These are phyloP conservation scores for Diaporthe amygdali DNA, from an alignment of 2,329 filamentous ascomycete genomes.

Conservation along the genomic window DNA sequence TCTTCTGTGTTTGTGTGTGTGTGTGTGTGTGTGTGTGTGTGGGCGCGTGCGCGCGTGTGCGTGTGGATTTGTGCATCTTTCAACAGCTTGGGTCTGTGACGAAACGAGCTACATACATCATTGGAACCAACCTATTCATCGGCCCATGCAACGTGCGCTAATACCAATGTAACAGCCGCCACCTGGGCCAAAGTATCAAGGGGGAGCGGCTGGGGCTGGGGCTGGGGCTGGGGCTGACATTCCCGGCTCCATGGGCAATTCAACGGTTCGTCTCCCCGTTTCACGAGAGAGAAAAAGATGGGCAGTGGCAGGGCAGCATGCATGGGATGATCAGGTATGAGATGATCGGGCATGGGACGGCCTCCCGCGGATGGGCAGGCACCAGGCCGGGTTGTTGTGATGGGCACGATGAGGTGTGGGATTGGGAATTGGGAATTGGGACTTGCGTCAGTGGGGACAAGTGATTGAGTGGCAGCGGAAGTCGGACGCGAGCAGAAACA, in stretches of 20 bases:
- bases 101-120: neutral
- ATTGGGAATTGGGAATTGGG: too few relatives aligned
- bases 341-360: neutral
- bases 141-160: neutral
- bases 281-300: too few relatives aligned
- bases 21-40: neutral
- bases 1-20: too few relatives aligned
- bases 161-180: constrained; percentile 7
- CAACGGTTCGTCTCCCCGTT: neutral
- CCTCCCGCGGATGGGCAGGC: too few relatives aligned
- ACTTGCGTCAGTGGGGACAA: neutral
- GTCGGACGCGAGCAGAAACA: constrained; percentile 12
- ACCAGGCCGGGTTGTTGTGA: too few relatives aligned
- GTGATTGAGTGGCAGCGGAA: neutral
- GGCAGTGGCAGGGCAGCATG: too few relatives aligned
- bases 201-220: too few relatives aligned
- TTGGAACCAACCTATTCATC: neutral
- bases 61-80: too few relatives aligned
- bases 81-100: neutral
- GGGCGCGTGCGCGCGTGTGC: neutral
- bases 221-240: too few relatives aligned
- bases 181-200: too few relatives aligned
- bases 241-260: neutral
- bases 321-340: neutral
- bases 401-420: too few relatives aligned